Base-by-base conservation (phyloP, 345 rosid genomes). In the Iberis pinnata region DNA sequence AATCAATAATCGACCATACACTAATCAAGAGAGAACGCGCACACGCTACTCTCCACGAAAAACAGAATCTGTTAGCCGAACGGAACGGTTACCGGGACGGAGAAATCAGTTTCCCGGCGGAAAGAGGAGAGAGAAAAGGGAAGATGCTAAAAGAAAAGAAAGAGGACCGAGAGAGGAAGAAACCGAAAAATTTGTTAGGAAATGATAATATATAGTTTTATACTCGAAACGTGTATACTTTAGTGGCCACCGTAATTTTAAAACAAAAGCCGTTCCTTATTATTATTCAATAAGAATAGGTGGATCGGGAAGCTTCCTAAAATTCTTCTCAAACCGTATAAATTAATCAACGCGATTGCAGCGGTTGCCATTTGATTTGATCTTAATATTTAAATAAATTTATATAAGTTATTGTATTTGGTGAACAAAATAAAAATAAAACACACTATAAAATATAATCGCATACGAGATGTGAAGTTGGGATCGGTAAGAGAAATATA, bases 181-280 rank as follows among this genome's bases (percentile, higher is more conserved):
- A 68, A 78, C 76, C 78, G 75, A 46, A 80, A 87, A 84, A 56
- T 68, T 76, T 57, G 7, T 5, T 22, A 46, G 17, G n/a, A 37
- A 53, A 2, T 40, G 69, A 79, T 78, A 60, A 79, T 80, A 74
- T 84, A 73, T 80, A 79, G 70, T 76, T 84, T 82, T 83, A 80
- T 80, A 84, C 61, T 48, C 49, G 43, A 63, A 67, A 52, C 55
- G 71, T 65, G 61, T 61, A 62, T 61, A 8, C 61, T 73, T 69
- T 65, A 41, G 56, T 65, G 60, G 55, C 56, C 60, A 38, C 55
- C 64, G 69, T 69, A 50, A 63, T 63, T 63, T 56, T 1, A 54
- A 31, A 50, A 45, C 6, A 66, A 67, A 59, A 38, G 29, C 32
- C 20, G 19, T 53, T 60, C 39, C 38, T 44, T 38, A 59, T 51